These are phyloP conservation scores for Paspalum vaginatum DNA, from an alignment of 176 grass and related monocot species.

Conservation along the genomic window DNA sequence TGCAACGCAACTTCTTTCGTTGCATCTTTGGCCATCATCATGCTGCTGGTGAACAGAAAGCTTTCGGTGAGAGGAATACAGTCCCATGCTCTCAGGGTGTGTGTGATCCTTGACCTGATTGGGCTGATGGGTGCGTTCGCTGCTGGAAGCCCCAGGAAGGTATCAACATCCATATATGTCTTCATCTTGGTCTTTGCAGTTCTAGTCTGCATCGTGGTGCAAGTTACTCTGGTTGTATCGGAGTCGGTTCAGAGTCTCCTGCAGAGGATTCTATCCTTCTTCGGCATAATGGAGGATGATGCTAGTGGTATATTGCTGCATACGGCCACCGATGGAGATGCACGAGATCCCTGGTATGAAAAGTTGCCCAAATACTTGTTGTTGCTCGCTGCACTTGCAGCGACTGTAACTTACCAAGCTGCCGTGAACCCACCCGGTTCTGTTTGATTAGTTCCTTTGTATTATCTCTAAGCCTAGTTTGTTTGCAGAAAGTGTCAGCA, in stretches of 20 bases:
- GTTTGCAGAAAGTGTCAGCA: not conserved
- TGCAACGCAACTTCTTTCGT: slow-evolving; percentile 52
- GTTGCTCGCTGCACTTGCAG: slow-evolving; percentile 48
- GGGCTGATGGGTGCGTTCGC: slow-evolving; percentile 57
- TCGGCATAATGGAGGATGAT: not conserved
- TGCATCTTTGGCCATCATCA: slow-evolving; percentile 50
- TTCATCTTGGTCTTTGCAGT: slow-evolving; percentile 35
- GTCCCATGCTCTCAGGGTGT: slow-evolving; percentile 28
- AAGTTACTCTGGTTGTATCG: slow-evolving; percentile 28
- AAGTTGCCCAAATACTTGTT: slow-evolving; percentile 53
- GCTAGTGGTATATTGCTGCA: not conserved
- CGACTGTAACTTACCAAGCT: slow-evolving; percentile 49
- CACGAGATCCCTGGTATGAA: slow-evolving; percentile 32
- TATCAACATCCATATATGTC: slow-evolving; percentile 56
- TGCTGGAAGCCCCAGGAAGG: slow-evolving; percentile 46
- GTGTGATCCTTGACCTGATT: slow-evolving; percentile 39
- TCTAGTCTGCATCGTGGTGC: slow-evolving; percentile 35
- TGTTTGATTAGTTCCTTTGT: slow-evolving; percentile 6
- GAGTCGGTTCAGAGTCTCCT: not conserved
- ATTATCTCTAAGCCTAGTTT: not conserved
- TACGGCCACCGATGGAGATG: not conserved
- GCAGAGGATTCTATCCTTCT: not conserved
- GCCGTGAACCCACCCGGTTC: slow-evolving; percentile 55
- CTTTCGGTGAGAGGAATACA: slow-evolving; percentile 37
- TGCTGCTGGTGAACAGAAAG: slow-evolving; percentile 57